Evolutionary conservation across 768 basidiomycete genomes (phyloP), one percentile per base, ranked within the genome.

Genomic region (Multifurca ochricompacta): DNA sequence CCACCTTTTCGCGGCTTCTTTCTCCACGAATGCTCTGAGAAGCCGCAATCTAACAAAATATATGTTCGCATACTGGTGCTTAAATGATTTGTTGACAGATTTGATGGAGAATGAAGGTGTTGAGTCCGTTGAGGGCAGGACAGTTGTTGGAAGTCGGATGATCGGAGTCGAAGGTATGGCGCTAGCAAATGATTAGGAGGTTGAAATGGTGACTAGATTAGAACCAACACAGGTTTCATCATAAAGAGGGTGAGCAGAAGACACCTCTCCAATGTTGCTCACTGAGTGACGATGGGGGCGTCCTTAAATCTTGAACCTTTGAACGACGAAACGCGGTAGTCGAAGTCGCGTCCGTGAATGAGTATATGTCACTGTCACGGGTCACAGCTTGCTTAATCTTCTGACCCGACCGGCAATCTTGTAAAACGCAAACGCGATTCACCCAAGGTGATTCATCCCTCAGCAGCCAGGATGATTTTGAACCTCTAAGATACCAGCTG

Each of bases 61-160:
- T 34, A 87, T 78, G 63, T 84, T 86, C 1, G 85, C 78, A 67
- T 84, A 87, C 62, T 87, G 84, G 61, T 84, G 77, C 60, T 70
- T 77, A 69, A 83, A 86, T 10, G 77, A 78, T 56, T 71, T 73
- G 63, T 76, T 72, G n/a, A 64, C 64, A 11, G 65, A 51, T 40
- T 70, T 69, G 51, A 80, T 69, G n/a, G 66, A 41, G 67, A 79
- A 80, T 31, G 71, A 74, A 16, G 60, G 60, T 1, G 58, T 61
- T 27, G 28, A 28, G 18, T 59, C 50, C 21, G 41, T 45, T 43
- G 36, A 18, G 23, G 60, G 53, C 6, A 59, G 45, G 25, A 61
- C 28, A 18, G 27, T 23, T 5, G 53, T 54, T 19, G 53, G 46
- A 46, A 48, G 41, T 14, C 60, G 60, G 13, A 34, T 42, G 44